Evolutionary conservation across 345 rosid species (phyloP).

Genomic region (Erodium maritimum): DNA sequence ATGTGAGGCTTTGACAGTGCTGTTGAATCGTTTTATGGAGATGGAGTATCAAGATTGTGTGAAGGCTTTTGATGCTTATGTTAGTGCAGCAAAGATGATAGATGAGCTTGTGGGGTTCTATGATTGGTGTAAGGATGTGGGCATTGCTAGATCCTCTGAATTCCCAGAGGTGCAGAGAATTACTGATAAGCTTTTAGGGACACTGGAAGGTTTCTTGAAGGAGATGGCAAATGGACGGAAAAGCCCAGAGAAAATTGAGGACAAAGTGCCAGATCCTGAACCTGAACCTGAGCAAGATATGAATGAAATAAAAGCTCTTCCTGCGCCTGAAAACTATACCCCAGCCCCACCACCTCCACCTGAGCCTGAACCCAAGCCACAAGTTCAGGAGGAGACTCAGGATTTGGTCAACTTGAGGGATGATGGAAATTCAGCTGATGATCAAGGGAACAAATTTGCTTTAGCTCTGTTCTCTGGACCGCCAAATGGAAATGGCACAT

Average conservation of each 20-base stretch:
- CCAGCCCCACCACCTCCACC: slow-evolving; percentile 34
- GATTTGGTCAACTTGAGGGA: slow-evolving; percentile 81
- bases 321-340: slow-evolving; percentile 44
- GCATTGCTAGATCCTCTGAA: slow-evolving; percentile 81
- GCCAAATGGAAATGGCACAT: slow-evolving; percentile 46
- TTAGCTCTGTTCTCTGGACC: slow-evolving; percentile 67
- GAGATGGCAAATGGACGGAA: slow-evolving; percentile 52
- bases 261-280: slow-evolving; percentile 28
- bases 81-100: slow-evolving; percentile 68
- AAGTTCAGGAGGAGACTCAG: slow-evolving; percentile 30
- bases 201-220: slow-evolving; percentile 76
- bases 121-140: slow-evolving; percentile 77
- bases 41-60: slow-evolving; percentile 79
- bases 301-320: slow-evolving; percentile 76
- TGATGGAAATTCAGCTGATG: slow-evolving; percentile 55
- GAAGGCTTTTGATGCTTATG: slow-evolving; percentile 80
- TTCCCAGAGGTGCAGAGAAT: slow-evolving; percentile 88
- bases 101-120: slow-evolving; percentile 70
- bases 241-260: slow-evolving; percentile 52
- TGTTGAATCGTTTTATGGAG: slow-evolving; percentile 72
- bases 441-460: slow-evolving; percentile 80
- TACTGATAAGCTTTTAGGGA: slow-evolving; percentile 63
- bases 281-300: slow-evolving; percentile 35
- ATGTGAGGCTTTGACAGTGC: slow-evolving; percentile 64
- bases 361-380: slow-evolving; percentile 38